These are phyloP conservation scores for Rutstroemia sp. DNA, from an alignment of 2,329 filamentous ascomycete species.

Conservation along the genomic window DNA sequence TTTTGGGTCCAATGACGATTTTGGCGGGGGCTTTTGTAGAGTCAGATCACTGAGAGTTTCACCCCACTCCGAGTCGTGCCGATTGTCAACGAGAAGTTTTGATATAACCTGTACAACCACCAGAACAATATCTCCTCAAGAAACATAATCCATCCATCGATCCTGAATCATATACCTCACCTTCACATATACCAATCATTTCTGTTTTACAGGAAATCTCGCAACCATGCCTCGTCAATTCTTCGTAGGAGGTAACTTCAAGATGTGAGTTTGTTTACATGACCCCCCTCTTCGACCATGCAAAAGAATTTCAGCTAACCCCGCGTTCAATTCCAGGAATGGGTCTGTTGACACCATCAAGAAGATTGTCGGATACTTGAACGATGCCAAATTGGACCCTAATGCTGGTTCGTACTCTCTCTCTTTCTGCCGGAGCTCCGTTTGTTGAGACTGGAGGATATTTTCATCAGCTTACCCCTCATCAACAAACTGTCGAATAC, in stretches of 20 bases:
- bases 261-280: slow-evolving; percentile 62
- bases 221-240: slow-evolving; percentile 80
- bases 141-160: neutral
- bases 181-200: neutral
- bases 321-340: slow-evolving; percentile 57
- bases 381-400: slow-evolving; percentile 72
- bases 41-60: neutral
- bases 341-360: slow-evolving; percentile 84
- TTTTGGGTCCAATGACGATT: slow-evolving; percentile 7
- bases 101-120: neutral
- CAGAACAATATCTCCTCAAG: neutral
- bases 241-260: slow-evolving; percentile 98
- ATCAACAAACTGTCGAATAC: neutral
- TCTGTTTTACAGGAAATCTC: slow-evolving; percentile 10
- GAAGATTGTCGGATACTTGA: slow-evolving; percentile 83
- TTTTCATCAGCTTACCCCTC: neutral
- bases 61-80: slow-evolving; percentile 4
- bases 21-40: slow-evolving; percentile 6
- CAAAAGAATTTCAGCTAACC: slow-evolving; percentile 4
- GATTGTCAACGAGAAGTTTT: slow-evolving; percentile 5
- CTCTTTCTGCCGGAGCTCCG: neutral
- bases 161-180: neutral
- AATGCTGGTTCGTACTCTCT: slow-evolving; percentile 54
- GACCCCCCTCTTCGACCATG: neutral
- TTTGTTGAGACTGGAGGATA: neutral